Percentiles rank a stretch among this genome's conserved stretches.
phyloP scores from a whole-genome alignment of 73 alveolate species.

The Stentor coeruleus region DNA sequence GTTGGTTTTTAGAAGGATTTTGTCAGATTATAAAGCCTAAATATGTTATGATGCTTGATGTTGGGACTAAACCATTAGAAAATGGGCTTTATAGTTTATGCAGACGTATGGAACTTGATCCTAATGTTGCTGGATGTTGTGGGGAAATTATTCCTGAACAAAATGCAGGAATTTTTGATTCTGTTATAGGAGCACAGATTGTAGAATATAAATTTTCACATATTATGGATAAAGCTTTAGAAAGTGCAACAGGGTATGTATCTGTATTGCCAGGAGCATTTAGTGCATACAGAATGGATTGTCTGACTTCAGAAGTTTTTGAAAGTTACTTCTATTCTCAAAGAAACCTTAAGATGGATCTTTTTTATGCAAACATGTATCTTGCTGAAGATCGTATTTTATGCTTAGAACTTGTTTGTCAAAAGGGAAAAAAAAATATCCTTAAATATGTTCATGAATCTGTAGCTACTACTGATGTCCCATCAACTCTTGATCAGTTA shows the following conservation, averaged over 20 bases:
- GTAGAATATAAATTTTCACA: constrained; percentile 2
- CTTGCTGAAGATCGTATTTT: constrained; percentile 60
- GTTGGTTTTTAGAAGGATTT: constrained; percentile 37
- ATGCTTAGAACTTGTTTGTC: constrained; percentile 40
- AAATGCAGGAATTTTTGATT: neutral
- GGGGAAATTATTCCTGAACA: neutral
- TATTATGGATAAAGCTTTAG: neutral
- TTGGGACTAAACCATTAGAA: constrained; percentile 31
- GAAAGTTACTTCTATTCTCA: neutral
- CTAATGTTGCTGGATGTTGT: neutral
- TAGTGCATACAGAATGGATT: constrained; percentile 25
- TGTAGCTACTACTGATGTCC: constrained; percentile 36
- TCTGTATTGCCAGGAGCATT: constrained; percentile 42
- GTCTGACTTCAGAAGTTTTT: too few relatives aligned
- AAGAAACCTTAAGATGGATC: neutral
- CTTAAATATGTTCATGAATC: constrained; percentile 35
- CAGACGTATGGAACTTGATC: neutral
- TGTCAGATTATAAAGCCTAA: constrained; percentile 37
- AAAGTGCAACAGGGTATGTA: neutral
- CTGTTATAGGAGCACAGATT: neutral
- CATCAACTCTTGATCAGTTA: neutral
- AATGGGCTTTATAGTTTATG: neutral
- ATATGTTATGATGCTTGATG: constrained; percentile 33
- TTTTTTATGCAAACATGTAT: constrained; percentile 42
- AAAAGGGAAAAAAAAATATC: neutral